A percentile compares a stretch with the other conserved stretches of the same genome.
Conservation (phyloP, 768 basidiomycete genomes). For the Mycena crocata region DNA sequence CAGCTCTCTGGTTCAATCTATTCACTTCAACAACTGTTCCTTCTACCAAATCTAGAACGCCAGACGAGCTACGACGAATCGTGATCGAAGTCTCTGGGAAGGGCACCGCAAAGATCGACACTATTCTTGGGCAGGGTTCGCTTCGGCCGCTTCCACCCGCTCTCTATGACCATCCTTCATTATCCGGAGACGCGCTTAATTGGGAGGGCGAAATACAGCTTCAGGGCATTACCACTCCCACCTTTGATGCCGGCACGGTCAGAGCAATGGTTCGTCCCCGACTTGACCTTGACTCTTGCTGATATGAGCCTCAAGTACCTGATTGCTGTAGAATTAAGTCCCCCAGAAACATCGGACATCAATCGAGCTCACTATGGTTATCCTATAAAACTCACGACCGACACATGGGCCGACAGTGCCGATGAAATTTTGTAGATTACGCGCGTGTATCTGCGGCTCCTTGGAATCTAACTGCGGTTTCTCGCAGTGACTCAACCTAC, state of each 20-base stretch:
- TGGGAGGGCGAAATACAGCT: constrained; percentile 29
- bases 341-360: constrained; percentile 12
- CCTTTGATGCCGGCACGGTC: constrained; percentile 23
- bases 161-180: background rate
- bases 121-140: constrained; percentile 11
- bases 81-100: background rate
- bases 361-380: constrained; percentile 24
- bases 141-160: constrained; percentile 18
- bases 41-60: background rate
- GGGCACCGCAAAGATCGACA: constrained; percentile 5
- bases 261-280: constrained; percentile 16
- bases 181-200: background rate
- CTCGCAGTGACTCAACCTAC: no score
- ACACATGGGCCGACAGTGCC: constrained; percentile 26
- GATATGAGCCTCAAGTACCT: constrained; percentile 14
- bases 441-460: no score
- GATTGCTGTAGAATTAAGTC: constrained; percentile 25
- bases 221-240: constrained; percentile 4
- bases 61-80: constrained; percentile 15
- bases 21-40: constrained; percentile 5
- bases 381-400: constrained; percentile 27
- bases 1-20: constrained; percentile 18
- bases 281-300: background rate
- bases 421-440: background rate
- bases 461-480: no score